A percentile compares a stretch with the other conserved stretches of the same genome.
phyloP scores from a whole-genome alignment of 768 basidiomycete genomes.

The Termitomyces heimii region DNA sequence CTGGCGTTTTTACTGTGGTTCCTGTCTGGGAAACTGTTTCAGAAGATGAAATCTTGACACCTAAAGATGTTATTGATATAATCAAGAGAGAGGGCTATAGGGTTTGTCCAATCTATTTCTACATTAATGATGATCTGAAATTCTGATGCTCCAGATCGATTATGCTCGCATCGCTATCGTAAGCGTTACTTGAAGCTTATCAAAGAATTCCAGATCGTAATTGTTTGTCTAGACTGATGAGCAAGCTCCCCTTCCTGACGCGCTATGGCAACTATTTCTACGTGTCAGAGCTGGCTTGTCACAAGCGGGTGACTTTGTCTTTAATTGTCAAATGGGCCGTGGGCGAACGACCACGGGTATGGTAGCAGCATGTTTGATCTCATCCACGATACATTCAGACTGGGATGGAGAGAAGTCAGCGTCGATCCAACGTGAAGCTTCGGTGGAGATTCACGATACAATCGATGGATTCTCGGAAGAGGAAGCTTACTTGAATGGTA shows the following conservation, averaged over 20 bases:
- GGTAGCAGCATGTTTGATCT: slow-evolving; percentile 84
- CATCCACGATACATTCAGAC: slow-evolving; percentile 47
- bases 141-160: slow-evolving; percentile 51
- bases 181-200: slow-evolving; percentile 21
- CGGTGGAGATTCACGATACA: slow-evolving; percentile 48
- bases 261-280: slow-evolving; percentile 72
- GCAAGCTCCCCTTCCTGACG: slow-evolving; percentile 89
- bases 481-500: slow-evolving; percentile 84
- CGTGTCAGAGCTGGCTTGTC: slow-evolving; percentile 57
- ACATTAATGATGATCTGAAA: neutral
- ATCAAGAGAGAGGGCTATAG: slow-evolving; percentile 73
- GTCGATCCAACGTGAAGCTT: slow-evolving; percentile 27
- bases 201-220: neutral
- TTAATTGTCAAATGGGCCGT: slow-evolving; percentile 97
- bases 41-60: slow-evolving; percentile 82
- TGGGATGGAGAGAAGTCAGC: slow-evolving; percentile 46
- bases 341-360: slow-evolving; percentile 95
- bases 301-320: slow-evolving; percentile 72
- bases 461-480: slow-evolving; percentile 86
- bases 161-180: slow-evolving; percentile 90
- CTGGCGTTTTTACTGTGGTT: slow-evolving; percentile 85
- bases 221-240: slow-evolving; percentile 76
- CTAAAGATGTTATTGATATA: slow-evolving; percentile 73
- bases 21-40: slow-evolving; percentile 91
- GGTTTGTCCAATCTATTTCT: slow-evolving; percentile 27